Conservation (phyloP, 441 rosid genomes). For the Populus hybrid region DNA sequence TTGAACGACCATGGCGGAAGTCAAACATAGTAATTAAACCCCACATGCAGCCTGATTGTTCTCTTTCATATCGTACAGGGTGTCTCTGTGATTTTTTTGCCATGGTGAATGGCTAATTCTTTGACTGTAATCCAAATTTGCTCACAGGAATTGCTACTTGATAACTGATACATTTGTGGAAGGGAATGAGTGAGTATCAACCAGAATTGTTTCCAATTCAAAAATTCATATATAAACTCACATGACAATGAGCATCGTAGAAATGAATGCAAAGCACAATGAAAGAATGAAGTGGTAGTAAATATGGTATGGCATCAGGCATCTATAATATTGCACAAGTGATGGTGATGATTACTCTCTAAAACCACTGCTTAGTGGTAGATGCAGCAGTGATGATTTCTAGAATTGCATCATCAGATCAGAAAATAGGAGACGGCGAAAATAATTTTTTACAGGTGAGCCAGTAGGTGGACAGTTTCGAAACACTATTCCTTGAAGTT, state of each 20-base stretch:
- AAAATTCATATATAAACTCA: background rate
- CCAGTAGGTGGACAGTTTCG: background rate
- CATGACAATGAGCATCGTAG: background rate
- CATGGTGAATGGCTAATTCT: slow-evolving; percentile 31
- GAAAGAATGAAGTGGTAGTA: background rate
- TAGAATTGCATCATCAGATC: slow-evolving; percentile 2
- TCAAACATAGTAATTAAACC: slow-evolving; percentile 76
- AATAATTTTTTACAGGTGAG: background rate
- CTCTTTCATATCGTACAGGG: slow-evolving; percentile 49
- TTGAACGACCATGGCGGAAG: slow-evolving; percentile 67
- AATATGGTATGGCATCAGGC: background rate
- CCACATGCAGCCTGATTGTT: slow-evolving; percentile 84
- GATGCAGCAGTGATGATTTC: slow-evolving; percentile 1
- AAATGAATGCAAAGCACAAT: slow-evolving; percentile 2
- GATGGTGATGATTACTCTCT: background rate
- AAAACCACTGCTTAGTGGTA: background rate
- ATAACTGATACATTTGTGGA: slow-evolving; percentile 23
- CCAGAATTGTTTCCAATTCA: background rate
- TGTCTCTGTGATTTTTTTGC: slow-evolving; percentile 50
- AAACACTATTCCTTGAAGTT: background rate
- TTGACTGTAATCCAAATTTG: slow-evolving; percentile 4
- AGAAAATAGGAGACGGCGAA: background rate
- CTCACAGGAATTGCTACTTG: slow-evolving; percentile 2
- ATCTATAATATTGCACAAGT: background rate
- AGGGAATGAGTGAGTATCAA: background rate